Base-by-base conservation (phyloP, 805 yeast species). In the Candida quercuum region DNA sequence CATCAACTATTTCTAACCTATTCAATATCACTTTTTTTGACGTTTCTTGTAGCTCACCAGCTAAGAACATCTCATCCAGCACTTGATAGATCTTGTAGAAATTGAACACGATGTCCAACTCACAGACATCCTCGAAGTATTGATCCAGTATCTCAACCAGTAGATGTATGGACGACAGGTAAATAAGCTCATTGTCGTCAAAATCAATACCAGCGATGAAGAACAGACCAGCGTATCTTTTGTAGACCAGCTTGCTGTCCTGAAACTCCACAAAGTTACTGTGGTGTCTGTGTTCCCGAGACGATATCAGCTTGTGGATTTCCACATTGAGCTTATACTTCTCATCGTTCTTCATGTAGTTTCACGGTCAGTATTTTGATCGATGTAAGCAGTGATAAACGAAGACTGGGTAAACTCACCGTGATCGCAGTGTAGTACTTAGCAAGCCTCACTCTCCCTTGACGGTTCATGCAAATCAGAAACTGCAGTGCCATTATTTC, bases 11-110 rank as follows among this genome's bases (percentile, higher is more conserved):
- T 40, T 73, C 72, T 28, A 91, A 61, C 41, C 96, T 61, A 16
- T 75, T 75, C 39, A 89, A 59, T 6, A 91, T 69, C 34, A 68
- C 71, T 19, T 71, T 70, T 56, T 85, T 86, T 46, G 86, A 83
- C 1, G 88, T 83, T 54, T 88, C 96, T 55, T 84, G 87, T 11
- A 89, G 68, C 57, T 93, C 97, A 11, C 99, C 99, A 11, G 89
- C 95, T 33, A 86, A 56, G 51, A 82, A 86, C 57, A 93, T 72
- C 59, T 89, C 96, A 57, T 93, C 97, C 41, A 93, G 58, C 8
- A 88, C 82, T 38, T 74, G 70, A 58, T 88, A 86, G 11, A 86
- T 80, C 58, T 83, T 86, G 67, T 81, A 81, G 61, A 91, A 91
- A 60, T 88, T 87, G 67, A 89, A 93, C 16, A 93, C 94, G 39